Base-by-base conservation (phyloP, 805 yeast genomes). In the Monosporozyma siamensis region DNA sequence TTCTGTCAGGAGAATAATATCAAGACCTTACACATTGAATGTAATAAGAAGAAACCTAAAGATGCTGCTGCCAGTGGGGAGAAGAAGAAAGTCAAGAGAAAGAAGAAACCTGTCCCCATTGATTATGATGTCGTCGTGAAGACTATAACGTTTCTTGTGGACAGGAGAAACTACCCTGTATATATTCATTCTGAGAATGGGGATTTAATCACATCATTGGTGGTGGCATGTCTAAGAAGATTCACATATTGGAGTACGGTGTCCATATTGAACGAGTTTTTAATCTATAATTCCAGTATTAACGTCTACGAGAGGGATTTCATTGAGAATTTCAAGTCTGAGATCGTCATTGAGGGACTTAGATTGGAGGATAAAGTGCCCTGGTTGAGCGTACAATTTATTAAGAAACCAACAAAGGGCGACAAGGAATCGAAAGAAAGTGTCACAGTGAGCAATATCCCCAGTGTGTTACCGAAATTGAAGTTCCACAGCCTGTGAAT, bases 101-200 rank as follows among this genome's bases (percentile, higher is more conserved):
- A 85, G 69, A 84, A 86, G 58, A 68, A 94, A 52, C 83, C 83
- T 1, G 89, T 87, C 4, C 94, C 95, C 1, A 68, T 89, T 30
- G 85, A 82, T 18, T 76, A 77, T 51, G 71, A 75, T 11, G 74
- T 77, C 1, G 82, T 82, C 0, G 59, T 72, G 1, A 65, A 70
- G 39, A 81, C 82, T 1, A 61, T 90, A n/a, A 76, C 75, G 45
- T 64, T 76, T 31, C 66, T 88, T 45, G 67, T 82, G 11, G 77
- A 82, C 54, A 65, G 69, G 20, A 71, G 72, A 15, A 65, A 70
- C 48, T 74, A 80, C 9, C 95, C 97, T 0, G 67, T 82, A 2
- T 89, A 83, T 57, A 59, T 90, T 4, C 96, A 90, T 61, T 90
- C 97, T 60, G 65, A 80, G 21, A 89, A 87, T 56, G 97, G 97